Conservation (phyloP, 345 rosid genomes). For the Moricandia moricandioides region DNA sequence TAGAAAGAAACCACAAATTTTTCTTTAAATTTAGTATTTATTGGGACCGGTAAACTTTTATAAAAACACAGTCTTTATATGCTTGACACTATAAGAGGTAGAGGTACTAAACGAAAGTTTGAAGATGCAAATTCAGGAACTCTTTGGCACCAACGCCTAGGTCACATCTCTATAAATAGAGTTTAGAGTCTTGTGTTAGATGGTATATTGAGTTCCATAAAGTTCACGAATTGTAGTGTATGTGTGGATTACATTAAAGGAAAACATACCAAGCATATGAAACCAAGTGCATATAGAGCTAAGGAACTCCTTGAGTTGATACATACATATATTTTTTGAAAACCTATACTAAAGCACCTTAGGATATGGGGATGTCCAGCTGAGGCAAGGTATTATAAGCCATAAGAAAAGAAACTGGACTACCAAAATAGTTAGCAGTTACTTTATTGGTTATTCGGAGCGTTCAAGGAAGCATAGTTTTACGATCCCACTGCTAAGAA, state of each 20-base stretch:
- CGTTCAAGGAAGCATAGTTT: too few species aligned
- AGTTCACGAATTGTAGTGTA: neutral
- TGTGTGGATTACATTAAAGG: constrained; percentile 3
- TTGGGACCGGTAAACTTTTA: neutral
- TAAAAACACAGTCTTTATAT: neutral
- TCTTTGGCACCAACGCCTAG: neutral
- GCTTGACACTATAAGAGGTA: neutral
- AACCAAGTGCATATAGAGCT: neutral
- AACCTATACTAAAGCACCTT: too few species aligned
- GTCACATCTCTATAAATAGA: neutral
- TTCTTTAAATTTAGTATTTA: neutral
- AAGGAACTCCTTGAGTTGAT: neutral
- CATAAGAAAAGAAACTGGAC: too few species aligned
- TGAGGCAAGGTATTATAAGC: too few species aligned
- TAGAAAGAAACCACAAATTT: neutral
- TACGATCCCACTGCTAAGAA: too few species aligned
- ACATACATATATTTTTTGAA: neutral
- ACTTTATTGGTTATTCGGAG: too few species aligned
- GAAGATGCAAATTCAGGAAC: neutral
- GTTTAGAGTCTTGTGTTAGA: neutral
- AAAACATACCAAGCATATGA: neutral
- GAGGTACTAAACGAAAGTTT: neutral
- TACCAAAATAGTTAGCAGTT: too few species aligned
- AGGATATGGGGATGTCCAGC: too few species aligned
- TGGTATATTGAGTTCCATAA: neutral